Conservation (phyloP, 2,329 filamentous ascomycete species). For the Monilinia fructicola region DNA sequence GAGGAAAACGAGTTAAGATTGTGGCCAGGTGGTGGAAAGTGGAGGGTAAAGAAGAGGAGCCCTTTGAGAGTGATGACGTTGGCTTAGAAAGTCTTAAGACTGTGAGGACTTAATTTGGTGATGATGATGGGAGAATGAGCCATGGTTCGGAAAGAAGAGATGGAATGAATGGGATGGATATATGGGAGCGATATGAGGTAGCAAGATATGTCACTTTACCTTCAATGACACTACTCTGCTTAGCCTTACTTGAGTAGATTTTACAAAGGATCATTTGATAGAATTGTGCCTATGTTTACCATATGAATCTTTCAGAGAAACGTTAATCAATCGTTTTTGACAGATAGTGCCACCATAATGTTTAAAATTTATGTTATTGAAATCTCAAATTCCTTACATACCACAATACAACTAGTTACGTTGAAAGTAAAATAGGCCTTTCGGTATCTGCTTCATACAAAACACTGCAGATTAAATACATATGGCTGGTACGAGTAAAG, state of each 20-base stretch:
- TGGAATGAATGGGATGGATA: neutral
- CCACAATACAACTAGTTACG: neutral
- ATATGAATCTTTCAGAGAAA: neutral
- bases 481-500: neutral
- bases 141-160: no score
- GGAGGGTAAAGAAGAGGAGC: neutral
- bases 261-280: neutral
- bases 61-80: neutral
- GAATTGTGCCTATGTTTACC: neutral
- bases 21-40: neutral
- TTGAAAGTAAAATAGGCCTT: neutral
- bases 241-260: neutral
- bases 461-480: neutral
- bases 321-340: no score
- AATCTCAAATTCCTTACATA: neutral
- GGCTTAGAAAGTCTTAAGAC: neutral
- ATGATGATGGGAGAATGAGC: no score
- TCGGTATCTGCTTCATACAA: neutral
- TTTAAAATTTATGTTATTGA: neutral
- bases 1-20: neutral
- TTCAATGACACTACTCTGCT: neutral
- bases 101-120: fast-evolving
- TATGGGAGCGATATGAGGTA: no score
- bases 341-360: no score
- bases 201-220: no score